Percentiles rank a stretch among this genome's conserved stretches.
phyloP scores from a whole-genome alignment of 306 rosid genomes.

The Pueraria montana region DNA sequence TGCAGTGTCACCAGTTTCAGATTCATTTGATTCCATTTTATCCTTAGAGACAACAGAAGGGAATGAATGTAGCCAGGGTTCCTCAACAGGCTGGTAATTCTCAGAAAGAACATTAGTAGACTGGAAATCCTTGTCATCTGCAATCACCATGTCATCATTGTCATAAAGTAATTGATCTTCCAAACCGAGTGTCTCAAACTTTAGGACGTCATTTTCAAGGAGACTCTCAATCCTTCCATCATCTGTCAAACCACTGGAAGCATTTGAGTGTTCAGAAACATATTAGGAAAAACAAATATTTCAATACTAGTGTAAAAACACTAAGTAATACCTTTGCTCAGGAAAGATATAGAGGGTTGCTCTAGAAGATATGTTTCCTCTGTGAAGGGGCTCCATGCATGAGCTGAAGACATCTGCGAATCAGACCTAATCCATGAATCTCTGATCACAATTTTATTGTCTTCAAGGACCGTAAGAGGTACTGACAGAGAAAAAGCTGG shows the following conservation, averaged over 20 bases:
- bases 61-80: slow-evolving; percentile 84
- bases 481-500: slow-evolving; percentile 88
- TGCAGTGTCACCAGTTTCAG: slow-evolving; percentile 51
- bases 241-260: slow-evolving; percentile 99
- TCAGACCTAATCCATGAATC: slow-evolving; percentile 85
- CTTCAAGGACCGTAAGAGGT: slow-evolving; percentile 59
- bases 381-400: slow-evolving; percentile 60
- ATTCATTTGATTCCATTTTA: slow-evolving; percentile 54
- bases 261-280: slow-evolving; percentile 99
- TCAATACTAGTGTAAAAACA: slow-evolving; percentile 43
- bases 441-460: slow-evolving; percentile 65
- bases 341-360: slow-evolving; percentile 56
- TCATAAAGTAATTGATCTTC: slow-evolving; percentile 59
- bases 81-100: slow-evolving; percentile 83
- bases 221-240: slow-evolving; percentile 60
- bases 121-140: slow-evolving; percentile 49
- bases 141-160: slow-evolving; percentile 48
- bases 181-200: slow-evolving; percentile 49
- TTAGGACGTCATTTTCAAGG: slow-evolving; percentile 59
- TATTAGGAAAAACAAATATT: slow-evolving; percentile 54
- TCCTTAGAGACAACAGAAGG: slow-evolving; percentile 53
- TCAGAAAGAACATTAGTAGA: slow-evolving; percentile 52
- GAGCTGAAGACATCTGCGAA: slow-evolving; percentile 56
- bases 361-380: slow-evolving; percentile 77
- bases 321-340: slow-evolving; percentile 72